Conservation (phyloP, 1,139 yeast genomes). For the Candida tropicalis region DNA sequence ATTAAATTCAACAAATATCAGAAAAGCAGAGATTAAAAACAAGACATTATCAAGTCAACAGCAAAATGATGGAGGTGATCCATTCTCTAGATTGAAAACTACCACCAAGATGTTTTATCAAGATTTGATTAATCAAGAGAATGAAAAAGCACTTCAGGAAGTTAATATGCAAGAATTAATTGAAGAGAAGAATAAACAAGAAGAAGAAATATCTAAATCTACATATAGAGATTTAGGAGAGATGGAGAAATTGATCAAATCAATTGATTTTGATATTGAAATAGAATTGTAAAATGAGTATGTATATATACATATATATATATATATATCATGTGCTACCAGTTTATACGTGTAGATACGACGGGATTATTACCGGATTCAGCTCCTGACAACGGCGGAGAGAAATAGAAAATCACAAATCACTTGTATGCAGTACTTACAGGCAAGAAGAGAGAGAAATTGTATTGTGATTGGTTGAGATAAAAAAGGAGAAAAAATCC, state of each 20-base stretch:
- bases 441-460: neutral
- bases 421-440: too few relatives aligned
- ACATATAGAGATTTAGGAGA: slow-evolving; percentile 49
- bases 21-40: slow-evolving; percentile 72
- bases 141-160: slow-evolving; percentile 46
- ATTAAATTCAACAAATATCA: slow-evolving; percentile 72
- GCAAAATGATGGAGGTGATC: slow-evolving; percentile 63
- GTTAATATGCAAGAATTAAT: slow-evolving; percentile 40
- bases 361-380: too few relatives aligned
- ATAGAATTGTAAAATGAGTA: slow-evolving; percentile 6
- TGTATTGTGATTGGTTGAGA: neutral
- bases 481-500: too few relatives aligned
- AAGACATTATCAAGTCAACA: slow-evolving; percentile 39
- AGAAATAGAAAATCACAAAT: too few relatives aligned
- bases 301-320: neutral
- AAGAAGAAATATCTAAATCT: slow-evolving; percentile 42
- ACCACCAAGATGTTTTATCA: slow-evolving; percentile 81
- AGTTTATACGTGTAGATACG: neutral
- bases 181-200: slow-evolving; percentile 41
- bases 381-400: too few relatives aligned
- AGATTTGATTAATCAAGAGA: slow-evolving; percentile 46
- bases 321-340: neutral
- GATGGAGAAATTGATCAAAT: slow-evolving; percentile 43
- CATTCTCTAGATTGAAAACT: slow-evolving; percentile 87
- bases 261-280: slow-evolving; percentile 38